Conservation (phyloP, 192 early-diverging fungal genomes). For the Coemansia sp. region DNA sequence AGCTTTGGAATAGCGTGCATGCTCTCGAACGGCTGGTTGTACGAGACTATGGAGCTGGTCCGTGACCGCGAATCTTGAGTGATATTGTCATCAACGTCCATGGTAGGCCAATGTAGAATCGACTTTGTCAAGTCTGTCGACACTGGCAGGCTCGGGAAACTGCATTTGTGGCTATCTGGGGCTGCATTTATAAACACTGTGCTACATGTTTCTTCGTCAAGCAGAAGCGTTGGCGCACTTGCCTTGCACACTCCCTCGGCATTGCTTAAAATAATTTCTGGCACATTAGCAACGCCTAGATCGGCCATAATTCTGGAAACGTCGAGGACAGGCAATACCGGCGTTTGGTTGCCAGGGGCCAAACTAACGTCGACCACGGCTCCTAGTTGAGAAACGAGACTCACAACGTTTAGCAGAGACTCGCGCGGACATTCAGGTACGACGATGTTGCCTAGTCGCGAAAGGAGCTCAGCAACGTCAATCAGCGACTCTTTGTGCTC, state of each 20-base stretch:
- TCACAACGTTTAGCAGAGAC: background rate
- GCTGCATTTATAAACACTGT: background rate
- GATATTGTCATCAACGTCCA: slow-evolving; percentile 38
- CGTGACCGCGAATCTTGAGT: slow-evolving; percentile 24
- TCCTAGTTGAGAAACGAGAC: background rate
- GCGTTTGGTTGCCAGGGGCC: background rate
- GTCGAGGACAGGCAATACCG: background rate
- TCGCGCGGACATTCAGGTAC: background rate
- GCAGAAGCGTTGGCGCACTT: slow-evolving; percentile 20
- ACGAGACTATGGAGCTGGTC: slow-evolving; percentile 19
- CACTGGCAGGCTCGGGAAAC: slow-evolving; percentile 2
- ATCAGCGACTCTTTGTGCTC: background rate
- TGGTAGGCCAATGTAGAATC: background rate
- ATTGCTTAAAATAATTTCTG: slow-evolving; percentile 16
- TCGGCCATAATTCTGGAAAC: slow-evolving; percentile 30
- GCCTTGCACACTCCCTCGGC: slow-evolving; percentile 11
- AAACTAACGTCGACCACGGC: background rate
- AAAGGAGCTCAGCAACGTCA: background rate
- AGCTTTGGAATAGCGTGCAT: slow-evolving; percentile 25
- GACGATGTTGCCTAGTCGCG: background rate
- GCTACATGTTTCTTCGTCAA: slow-evolving; percentile 1
- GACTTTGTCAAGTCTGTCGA: background rate
- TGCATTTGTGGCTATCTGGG: background rate
- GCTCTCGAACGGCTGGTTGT: slow-evolving; percentile 16
- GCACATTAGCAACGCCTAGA: slow-evolving; percentile 34